Conservation (phyloP, 2,329 filamentous ascomycete genomes). For the Penicillium hordei region DNA sequence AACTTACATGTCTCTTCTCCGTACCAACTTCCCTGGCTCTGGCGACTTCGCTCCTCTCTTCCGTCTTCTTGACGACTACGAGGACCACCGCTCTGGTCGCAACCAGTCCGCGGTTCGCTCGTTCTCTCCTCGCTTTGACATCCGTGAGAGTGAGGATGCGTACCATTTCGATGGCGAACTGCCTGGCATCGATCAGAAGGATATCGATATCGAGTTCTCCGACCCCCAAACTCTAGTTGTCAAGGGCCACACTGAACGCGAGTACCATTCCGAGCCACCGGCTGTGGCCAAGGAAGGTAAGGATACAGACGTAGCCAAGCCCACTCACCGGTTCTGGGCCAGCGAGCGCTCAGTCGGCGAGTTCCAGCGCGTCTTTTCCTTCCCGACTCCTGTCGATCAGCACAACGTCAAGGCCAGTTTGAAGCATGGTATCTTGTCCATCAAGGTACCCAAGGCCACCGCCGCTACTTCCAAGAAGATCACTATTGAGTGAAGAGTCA, state of each 20-base stretch:
- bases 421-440: slow-evolving; percentile 60
- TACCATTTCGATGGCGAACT: slow-evolving; percentile 52
- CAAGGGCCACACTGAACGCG: slow-evolving; percentile 45
- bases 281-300: slow-evolving; percentile 49
- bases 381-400: slow-evolving; percentile 59
- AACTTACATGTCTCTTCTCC: slow-evolving; percentile 38
- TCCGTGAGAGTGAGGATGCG: slow-evolving; percentile 45
- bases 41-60: slow-evolving; percentile 48
- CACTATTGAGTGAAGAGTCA: slow-evolving; percentile 52
- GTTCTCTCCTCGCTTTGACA: slow-evolving; percentile 50
- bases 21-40: slow-evolving; percentile 24
- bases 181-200: slow-evolving; percentile 48
- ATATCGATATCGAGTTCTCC: slow-evolving; percentile 50
- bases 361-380: slow-evolving; percentile 60
- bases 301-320: slow-evolving; percentile 23
- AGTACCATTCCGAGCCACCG: slow-evolving; percentile 39
- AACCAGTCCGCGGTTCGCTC: slow-evolving; percentile 23
- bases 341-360: slow-evolving; percentile 59
- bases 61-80: slow-evolving; percentile 49
- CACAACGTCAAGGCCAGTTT: slow-evolving; percentile 61
- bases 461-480: slow-evolving; percentile 54
- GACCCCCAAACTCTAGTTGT: slow-evolving; percentile 50
- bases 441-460: slow-evolving; percentile 58
- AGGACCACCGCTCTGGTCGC: slow-evolving; percentile 35
- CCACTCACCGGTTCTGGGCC: slow-evolving; percentile 56